These are phyloP conservation scores for Lentinula aciculospora DNA, from an alignment of 768 basidiomycete species.

Conservation along the genomic window DNA sequence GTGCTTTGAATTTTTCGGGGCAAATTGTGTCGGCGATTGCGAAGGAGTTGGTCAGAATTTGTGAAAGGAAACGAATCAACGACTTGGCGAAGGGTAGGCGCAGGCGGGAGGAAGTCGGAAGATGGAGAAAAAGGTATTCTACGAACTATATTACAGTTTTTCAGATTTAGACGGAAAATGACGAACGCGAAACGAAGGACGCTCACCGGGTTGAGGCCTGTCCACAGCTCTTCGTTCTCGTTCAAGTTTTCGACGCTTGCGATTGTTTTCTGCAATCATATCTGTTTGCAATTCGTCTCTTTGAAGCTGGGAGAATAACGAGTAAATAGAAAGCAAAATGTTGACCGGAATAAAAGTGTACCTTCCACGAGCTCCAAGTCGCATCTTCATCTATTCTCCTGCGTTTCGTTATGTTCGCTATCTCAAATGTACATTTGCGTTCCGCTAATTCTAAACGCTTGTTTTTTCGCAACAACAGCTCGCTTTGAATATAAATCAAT, in stretches of 20 bases:
- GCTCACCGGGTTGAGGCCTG: slow-evolving; percentile 67
- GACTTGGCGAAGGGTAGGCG: slow-evolving; percentile 64
- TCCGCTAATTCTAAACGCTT: slow-evolving; percentile 77
- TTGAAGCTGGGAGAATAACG: slow-evolving; percentile 43
- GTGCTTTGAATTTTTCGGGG: not conserved
- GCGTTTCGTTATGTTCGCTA: slow-evolving; percentile 55
- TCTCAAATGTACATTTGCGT: slow-evolving; percentile 65
- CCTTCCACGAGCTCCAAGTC: slow-evolving; percentile 92
- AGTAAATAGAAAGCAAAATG: not conserved
- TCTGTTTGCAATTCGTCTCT: slow-evolving; percentile 78
- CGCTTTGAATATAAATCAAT: slow-evolving; percentile 72
- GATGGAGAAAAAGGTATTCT: slow-evolving; percentile 53
- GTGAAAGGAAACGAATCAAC: slow-evolving; percentile 53
- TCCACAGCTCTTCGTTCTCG: slow-evolving; percentile 78
- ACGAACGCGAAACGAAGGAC: not conserved
- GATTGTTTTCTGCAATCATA: slow-evolving; percentile 86
- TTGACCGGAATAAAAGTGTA: slow-evolving; percentile 20
- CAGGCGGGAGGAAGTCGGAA: slow-evolving; percentile 33
- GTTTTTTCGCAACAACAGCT: slow-evolving; percentile 73
- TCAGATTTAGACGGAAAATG: not conserved
- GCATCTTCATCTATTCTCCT: slow-evolving; percentile 66
- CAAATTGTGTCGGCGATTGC: not conserved
- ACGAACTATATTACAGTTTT: slow-evolving; percentile 35
- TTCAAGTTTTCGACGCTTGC: slow-evolving; percentile 80
- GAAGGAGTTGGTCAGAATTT: slow-evolving; percentile 11